Evolutionary conservation across 2,329 filamentous ascomycete species (phyloP).

Genomic region (Aspergillus uvarum): DNA sequence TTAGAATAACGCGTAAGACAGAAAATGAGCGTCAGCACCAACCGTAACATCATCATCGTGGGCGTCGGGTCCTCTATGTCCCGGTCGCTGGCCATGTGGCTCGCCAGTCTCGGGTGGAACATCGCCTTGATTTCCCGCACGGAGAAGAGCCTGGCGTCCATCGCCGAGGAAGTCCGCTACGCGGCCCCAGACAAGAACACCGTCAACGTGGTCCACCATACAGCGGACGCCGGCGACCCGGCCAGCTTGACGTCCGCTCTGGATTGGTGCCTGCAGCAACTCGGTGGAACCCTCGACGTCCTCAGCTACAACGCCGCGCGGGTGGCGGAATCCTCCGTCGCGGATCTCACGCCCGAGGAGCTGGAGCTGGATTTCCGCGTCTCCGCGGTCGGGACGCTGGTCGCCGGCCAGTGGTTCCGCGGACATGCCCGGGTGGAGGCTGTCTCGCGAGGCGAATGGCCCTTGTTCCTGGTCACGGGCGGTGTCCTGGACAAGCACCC

Average conservation of each 20-base stretch:
- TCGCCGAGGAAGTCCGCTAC: slow-evolving; percentile 4
- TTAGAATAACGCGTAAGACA: not conserved
- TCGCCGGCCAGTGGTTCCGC: slow-evolving; percentile 3
- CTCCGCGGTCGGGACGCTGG: not conserved
- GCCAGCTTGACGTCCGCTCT: not conserved
- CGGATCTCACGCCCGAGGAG: not conserved
- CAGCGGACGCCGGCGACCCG: slow-evolving; percentile 2
- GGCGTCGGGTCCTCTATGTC: slow-evolving; percentile 9
- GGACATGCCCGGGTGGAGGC: not conserved
- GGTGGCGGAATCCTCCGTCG: not conserved
- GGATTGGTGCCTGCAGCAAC: slow-evolving; percentile 3
- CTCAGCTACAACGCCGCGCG: slow-evolving; percentile 8
- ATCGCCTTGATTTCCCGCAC: slow-evolving; percentile 7
- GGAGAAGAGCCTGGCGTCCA: not conserved
- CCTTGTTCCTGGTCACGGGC: slow-evolving; percentile 1
- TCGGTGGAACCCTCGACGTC: slow-evolving; percentile 1
- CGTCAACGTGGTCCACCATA: not conserved
- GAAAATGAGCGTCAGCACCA: slow-evolving; percentile 13
- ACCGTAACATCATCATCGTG: slow-evolving; percentile 6
- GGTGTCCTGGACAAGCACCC: slow-evolving; percentile 2
- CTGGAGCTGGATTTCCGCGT: slow-evolving; percentile 4
- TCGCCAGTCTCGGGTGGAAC: slow-evolving; percentile 8
- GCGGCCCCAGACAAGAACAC: not conserved
- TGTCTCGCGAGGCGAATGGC: not conserved
- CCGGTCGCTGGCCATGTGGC: slow-evolving; percentile 8